Conservation (phyloP, 2,329 filamentous ascomycete species). For the Bretziella fagacearum region DNA sequence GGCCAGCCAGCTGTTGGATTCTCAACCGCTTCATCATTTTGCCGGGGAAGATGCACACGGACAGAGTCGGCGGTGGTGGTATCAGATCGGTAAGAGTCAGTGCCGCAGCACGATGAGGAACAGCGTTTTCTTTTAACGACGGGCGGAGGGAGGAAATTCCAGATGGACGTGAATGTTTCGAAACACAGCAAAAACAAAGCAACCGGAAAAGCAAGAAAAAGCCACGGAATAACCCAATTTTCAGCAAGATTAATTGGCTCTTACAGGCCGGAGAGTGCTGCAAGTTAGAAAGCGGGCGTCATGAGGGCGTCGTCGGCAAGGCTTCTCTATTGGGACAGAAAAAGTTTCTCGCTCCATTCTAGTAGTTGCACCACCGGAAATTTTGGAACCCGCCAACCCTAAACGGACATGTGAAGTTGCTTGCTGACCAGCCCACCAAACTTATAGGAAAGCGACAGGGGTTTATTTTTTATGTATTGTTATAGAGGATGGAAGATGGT, state of each 20-base stretch:
- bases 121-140: not conserved
- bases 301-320: conserved; percentile 1
- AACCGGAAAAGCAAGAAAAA: conserved; percentile 1
- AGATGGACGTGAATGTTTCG: not conserved
- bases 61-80: not conserved
- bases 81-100: not conserved
- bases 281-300: conserved; percentile 2
- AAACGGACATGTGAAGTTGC: conserved; percentile 5
- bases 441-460: conserved; percentile 2
- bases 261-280: not conserved
- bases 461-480: not conserved
- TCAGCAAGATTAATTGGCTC: not conserved
- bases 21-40: conserved; percentile 16
- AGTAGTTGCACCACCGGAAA: conserved; percentile 1
- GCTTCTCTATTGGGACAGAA: conserved; percentile 9
- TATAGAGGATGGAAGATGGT: not conserved
- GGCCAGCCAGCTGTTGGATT: conserved; percentile 13
- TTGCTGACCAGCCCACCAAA: conserved; percentile 7
- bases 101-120: not conserved
- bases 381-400: not conserved
- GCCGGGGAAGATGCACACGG: conserved; percentile 1
- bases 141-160: not conserved
- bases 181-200: too few species aligned
- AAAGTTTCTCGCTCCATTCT: conserved; percentile 9
- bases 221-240: not conserved